Evolutionary conservation across 2,329 filamentous ascomycete genomes (phyloP).

Genomic region (Metarhizium sp.): DNA sequence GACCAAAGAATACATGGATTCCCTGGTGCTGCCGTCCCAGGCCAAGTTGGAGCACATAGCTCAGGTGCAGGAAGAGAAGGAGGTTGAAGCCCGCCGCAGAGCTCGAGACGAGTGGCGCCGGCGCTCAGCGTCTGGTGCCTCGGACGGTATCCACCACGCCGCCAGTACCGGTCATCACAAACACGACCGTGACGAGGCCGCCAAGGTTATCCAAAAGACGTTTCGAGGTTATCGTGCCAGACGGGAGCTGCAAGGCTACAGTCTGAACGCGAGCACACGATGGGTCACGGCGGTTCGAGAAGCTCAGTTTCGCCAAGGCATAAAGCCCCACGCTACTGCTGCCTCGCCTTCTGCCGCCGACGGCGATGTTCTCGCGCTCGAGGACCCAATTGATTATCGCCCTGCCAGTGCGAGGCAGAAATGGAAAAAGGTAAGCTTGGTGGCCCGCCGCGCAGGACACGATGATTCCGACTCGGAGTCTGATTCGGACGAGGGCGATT

Average conservation of each 20-base stretch:
- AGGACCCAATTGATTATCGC: slow-evolving; percentile 10
- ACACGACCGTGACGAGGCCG: slow-evolving; percentile 32
- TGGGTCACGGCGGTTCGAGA: slow-evolving; percentile 61
- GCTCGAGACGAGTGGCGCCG: slow-evolving; percentile 23
- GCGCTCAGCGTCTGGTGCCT: slow-evolving; percentile 19
- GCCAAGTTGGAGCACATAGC: slow-evolving; percentile 40
- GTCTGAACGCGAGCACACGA: slow-evolving; percentile 58
- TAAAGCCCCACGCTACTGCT: slow-evolving; percentile 30
- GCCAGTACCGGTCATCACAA: slow-evolving; percentile 4
- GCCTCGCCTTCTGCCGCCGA: too few relatives aligned
- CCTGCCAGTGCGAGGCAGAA: slow-evolving; percentile 47
- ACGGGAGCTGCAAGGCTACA: slow-evolving; percentile 59
- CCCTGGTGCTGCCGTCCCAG: slow-evolving; percentile 35
- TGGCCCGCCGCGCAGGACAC: slow-evolving; percentile 62
- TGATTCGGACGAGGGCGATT: slow-evolving; percentile 32
- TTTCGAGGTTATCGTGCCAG: slow-evolving; percentile 71
- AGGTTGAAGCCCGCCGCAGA: slow-evolving; percentile 33
- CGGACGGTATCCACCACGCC: slow-evolving; percentile 7
- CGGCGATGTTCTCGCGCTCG: slow-evolving; percentile 7
- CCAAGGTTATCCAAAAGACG: slow-evolving; percentile 55
- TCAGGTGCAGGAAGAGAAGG: slow-evolving; percentile 36
- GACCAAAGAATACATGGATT: slow-evolving; percentile 39
- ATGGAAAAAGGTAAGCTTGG: slow-evolving; percentile 65
- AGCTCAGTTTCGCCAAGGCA: slow-evolving; percentile 42
- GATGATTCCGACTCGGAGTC: slow-evolving; percentile 47